Evolutionary conservation across 1,284 basidiomycete genomes (phyloP).

Genomic region (Thelephora terrestris): DNA sequence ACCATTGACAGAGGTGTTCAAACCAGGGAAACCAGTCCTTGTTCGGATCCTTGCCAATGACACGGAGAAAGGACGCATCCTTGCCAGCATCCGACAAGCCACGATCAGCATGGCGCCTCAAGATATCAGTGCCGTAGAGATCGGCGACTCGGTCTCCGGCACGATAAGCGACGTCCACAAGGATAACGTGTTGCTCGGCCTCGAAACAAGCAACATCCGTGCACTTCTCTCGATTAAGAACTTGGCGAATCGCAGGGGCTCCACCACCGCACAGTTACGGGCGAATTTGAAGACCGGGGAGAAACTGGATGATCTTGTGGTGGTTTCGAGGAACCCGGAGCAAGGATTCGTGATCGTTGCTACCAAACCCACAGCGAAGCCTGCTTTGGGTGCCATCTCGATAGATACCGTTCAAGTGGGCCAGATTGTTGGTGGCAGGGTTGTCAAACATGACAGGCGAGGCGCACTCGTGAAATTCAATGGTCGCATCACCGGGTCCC

Average conservation of each 20-base stretch:
- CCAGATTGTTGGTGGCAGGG: conserved; percentile 69
- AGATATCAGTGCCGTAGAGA: conserved; percentile 65
- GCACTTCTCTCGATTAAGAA: conserved; percentile 83
- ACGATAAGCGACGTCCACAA: conserved; percentile 72
- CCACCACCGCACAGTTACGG: conserved; percentile 64
- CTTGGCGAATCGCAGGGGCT: conserved; percentile 72
- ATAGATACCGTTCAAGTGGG: conserved; percentile 63
- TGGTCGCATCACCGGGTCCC: conserved; percentile 55
- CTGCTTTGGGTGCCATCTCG: conserved; percentile 37
- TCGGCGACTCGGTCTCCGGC: conserved; percentile 69
- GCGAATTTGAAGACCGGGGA: conserved; percentile 63
- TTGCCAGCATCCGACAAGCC: conserved; percentile 86
- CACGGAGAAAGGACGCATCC: conserved; percentile 51
- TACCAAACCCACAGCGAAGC: conserved; percentile 49
- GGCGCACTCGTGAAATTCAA: conserved; percentile 74
- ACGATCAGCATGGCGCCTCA: conserved; percentile 40
- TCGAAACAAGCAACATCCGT: conserved; percentile 63
- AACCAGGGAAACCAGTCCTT: conserved; percentile 77
- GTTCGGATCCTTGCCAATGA: conserved; percentile 78
- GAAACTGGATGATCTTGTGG: conserved; percentile 67
- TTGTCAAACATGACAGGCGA: conserved; percentile 55
- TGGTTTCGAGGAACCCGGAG: conserved; percentile 85
- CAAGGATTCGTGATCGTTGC: conserved; percentile 85
- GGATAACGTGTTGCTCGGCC: conserved; percentile 68
- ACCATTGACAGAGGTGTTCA: conserved; percentile 63